Conservation (phyloP, 1,284 basidiomycete genomes). For the Rhizoctonia solani region DNA sequence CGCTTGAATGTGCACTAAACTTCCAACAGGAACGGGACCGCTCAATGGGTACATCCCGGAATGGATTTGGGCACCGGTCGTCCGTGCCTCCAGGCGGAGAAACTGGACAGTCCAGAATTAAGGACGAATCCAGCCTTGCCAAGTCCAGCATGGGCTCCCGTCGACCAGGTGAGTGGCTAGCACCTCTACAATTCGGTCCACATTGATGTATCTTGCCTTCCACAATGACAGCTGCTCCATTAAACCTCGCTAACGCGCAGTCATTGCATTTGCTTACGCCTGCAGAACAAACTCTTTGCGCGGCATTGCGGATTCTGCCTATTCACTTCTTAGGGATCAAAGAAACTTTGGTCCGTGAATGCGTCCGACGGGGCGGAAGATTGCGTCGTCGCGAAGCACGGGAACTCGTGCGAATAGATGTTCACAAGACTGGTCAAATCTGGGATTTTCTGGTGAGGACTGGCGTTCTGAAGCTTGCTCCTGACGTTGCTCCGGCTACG, state of each 20-base stretch:
- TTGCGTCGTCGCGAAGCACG: constrained; percentile 83
- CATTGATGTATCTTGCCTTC: background rate
- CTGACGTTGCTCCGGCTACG: constrained; percentile 11
- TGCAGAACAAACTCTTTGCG: constrained; percentile 87
- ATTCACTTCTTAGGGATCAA: constrained; percentile 93
- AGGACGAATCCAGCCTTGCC: constrained; percentile 1
- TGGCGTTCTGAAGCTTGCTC: constrained; percentile 13
- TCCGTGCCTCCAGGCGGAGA: constrained; percentile 26
- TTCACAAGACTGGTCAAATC: constrained; percentile 86
- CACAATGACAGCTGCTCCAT: constrained; percentile 52
- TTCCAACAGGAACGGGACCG: constrained; percentile 21
- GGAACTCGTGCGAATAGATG: constrained; percentile 88
- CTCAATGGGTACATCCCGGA: background rate
- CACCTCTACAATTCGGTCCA: background rate
- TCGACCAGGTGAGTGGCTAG: constrained; percentile 13
- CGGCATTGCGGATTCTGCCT: constrained; percentile 83
- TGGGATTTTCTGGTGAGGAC: constrained; percentile 73
- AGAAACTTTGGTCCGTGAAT: constrained; percentile 88
- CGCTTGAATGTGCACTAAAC: constrained; percentile 49
- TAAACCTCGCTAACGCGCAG: constrained; percentile 85
- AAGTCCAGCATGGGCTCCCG: constrained; percentile 2
- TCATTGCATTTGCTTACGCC: constrained; percentile 84
- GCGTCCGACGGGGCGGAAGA: constrained; percentile 84
- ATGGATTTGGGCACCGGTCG: constrained; percentile 17
- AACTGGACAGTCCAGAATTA: constrained; percentile 1